Evolutionary conservation across 208 protist species (phyloP).

Genomic region (Crithidia expoeki): DNA sequence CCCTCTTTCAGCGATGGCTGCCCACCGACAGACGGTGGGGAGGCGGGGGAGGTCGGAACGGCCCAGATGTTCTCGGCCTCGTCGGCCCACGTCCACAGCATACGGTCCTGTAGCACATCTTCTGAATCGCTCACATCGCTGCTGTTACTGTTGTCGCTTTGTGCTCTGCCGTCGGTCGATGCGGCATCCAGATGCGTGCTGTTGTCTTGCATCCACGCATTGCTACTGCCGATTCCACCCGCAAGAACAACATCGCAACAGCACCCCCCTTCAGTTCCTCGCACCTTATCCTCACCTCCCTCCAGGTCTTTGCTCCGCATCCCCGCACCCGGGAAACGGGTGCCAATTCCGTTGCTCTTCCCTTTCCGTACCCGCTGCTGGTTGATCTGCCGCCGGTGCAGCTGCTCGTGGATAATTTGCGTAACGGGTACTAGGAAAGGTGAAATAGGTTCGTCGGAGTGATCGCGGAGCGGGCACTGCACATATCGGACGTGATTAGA

Average conservation of each 20-base stretch:
- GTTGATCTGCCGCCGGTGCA: constrained; percentile 59
- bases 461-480: constrained; percentile 63
- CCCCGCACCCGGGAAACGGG: background rate
- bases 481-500: constrained; percentile 52
- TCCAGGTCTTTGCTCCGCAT: background rate
- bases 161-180: too few species aligned
- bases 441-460: constrained; percentile 72
- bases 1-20: constrained; percentile 34
- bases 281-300: background rate
- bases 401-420: constrained; percentile 71
- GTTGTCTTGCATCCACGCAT: too few species aligned
- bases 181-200: too few species aligned
- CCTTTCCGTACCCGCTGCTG: constrained; percentile 16
- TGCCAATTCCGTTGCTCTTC: background rate
- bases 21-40: constrained; percentile 21
- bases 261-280: too few species aligned
- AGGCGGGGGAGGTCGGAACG: constrained; percentile 8
- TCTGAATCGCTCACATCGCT: background rate
- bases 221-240: too few species aligned
- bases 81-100: constrained; percentile 26
- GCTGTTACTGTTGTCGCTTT: background rate
- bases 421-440: constrained; percentile 64
- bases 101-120: background rate
- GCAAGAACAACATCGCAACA: too few species aligned
- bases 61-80: constrained; percentile 29